Base-by-base conservation (phyloP, 306 rosid genomes). In the Leucaena leucocephala region DNA sequence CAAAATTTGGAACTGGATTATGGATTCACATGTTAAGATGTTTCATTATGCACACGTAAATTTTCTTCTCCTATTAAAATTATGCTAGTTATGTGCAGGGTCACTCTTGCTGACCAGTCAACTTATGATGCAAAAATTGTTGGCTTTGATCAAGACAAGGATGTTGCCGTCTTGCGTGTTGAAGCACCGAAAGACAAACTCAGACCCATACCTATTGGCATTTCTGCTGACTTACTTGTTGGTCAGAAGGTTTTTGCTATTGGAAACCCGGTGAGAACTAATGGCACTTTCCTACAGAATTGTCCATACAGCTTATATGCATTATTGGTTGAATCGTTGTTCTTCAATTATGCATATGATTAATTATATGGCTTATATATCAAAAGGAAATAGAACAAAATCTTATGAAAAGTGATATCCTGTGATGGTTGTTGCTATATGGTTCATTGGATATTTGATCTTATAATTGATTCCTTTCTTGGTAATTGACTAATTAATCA, bases 121-220 rank as follows among this genome's bases (percentile, higher is more conserved):
- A 93, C 98, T 19, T 96, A 77, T 36, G 98, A 93, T 82, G 98
- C 99, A 3, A 83, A 61, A 85, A 91, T 96, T 72, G 98, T 96
- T 82, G 99, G 99, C 46, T 96, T 96, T 81, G 99, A 96, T 82
- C 99, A 93, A 89, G 99, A 96, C 85, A 96, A 96, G 87, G 98
- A 96, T 80, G 99, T 96, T 54, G 98, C 99, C 6, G 99, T 96
- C 66, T 81, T 96, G 78, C 85, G 67, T n/a, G 93, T 96, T 13
- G 93, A 96, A 7, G 97, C 98, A 12, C 97, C 99, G 3, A 91
- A 90, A 69, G 94, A 88, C 55, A 93, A 96, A 55, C 88, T 96
- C 50, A 90, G 96, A 84, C 99, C 99, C 57, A 84, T 96, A 80
- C 96, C 98, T 21, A 3, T 96, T 71, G 99, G 99, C 35, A 52